phyloP scores from a whole-genome alignment of 164 flowering plant genomes.

The Chloranthus sessilifolius region DNA sequence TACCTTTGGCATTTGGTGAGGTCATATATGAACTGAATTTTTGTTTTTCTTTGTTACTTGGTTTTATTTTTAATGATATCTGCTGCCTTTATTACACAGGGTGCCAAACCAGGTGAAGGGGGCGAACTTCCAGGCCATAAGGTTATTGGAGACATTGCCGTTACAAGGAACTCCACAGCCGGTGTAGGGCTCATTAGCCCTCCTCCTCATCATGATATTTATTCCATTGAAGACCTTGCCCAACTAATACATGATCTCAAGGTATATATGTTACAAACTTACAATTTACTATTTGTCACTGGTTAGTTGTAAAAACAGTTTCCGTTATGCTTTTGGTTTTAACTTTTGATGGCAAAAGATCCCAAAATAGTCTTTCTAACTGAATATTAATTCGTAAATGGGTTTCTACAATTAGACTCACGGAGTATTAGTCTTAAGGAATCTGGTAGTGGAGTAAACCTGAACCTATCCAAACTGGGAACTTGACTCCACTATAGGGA shows the following conservation, averaged over 20 bases:
- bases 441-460: no score
- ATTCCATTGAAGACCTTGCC: conserved; percentile 98
- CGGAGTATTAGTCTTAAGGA: no score
- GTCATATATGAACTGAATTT: conserved; percentile 24
- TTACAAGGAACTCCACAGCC: conserved; percentile 94
- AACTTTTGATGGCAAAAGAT: no score
- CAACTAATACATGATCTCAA: conserved; percentile 95
- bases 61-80: not conserved
- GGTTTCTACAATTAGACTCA: no score
- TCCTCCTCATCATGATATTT: conserved; percentile 99
- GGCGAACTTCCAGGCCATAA: conserved; percentile 99
- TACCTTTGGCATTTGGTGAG: conserved; percentile 57
- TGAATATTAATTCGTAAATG: no score
- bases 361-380: no score
- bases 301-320: no score
- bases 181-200: conserved; percentile 99
- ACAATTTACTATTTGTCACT: no score
- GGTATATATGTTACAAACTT: conserved; percentile 33
- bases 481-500: no score
- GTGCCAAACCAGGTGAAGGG: conserved; percentile 99
- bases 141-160: conserved; percentile 96
- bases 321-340: no score
- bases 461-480: no score
- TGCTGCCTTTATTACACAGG: conserved; percentile 43
- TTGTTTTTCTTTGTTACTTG: conserved; percentile 9